These are phyloP conservation scores for Cavenderia fasciculata DNA, from an alignment of 78 protist genomes.

Conservation along the genomic window DNA sequence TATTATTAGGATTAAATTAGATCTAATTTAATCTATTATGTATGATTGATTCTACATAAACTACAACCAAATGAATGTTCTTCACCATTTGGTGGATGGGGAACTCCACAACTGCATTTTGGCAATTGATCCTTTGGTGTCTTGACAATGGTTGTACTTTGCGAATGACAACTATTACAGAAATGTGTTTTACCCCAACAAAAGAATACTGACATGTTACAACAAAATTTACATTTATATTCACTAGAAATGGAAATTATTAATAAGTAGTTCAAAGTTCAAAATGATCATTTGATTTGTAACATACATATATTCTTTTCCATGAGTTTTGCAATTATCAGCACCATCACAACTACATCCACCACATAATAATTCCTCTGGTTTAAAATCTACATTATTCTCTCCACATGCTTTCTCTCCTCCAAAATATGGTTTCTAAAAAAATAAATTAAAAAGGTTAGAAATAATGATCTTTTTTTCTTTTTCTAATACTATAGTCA, in stretches of 20 bases:
- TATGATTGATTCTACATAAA: slow-evolving; percentile 66
- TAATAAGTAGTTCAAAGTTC: background rate
- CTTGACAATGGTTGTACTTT: slow-evolving; percentile 24
- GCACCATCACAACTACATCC: slow-evolving; percentile 70
- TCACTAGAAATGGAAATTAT: slow-evolving; percentile 21
- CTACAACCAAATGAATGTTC: slow-evolving; percentile 79
- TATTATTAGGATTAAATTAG: background rate
- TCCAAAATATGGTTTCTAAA: slow-evolving; percentile 83
- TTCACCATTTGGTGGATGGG: slow-evolving; percentile 72
- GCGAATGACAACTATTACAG: slow-evolving; percentile 66
- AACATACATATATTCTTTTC: slow-evolving; percentile 67
- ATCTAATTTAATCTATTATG: too few relatives aligned
- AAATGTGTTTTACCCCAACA: slow-evolving; percentile 82
- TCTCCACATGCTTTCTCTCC: slow-evolving; percentile 84
- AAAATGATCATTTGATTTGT: background rate
- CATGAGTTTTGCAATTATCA: slow-evolving; percentile 56
- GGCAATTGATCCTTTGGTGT: slow-evolving; percentile 41
- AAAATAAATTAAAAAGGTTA: background rate
- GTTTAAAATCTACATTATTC: slow-evolving; percentile 42
- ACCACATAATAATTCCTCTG: slow-evolving; percentile 85
- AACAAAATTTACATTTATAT: slow-evolving; percentile 80
- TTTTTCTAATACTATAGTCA: background rate
- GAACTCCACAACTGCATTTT: slow-evolving; percentile 31
- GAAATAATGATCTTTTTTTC: background rate
- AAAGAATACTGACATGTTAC: slow-evolving; percentile 51